phyloP scores from a whole-genome alignment of 108 stramenopile species.

The Pseudonitzschia pungens region DNA sequence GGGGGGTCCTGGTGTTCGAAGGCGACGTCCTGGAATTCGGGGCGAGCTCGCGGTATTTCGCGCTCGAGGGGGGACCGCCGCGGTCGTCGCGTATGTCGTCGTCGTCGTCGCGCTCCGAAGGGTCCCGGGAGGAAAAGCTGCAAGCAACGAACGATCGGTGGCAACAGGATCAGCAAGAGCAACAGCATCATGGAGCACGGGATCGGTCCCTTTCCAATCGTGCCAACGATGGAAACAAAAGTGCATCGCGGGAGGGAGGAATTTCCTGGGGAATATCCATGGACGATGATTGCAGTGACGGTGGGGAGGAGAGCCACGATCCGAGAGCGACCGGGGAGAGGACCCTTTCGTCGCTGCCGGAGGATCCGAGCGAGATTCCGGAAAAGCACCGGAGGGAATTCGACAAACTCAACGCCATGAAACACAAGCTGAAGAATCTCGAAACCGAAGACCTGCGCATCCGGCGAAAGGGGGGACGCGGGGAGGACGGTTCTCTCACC shows the following conservation, averaged over 20 bases:
- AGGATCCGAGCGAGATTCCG: constrained; percentile 40
- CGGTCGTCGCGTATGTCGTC: no score
- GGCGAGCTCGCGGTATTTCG: constrained; percentile 60
- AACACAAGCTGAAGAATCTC: constrained; percentile 60
- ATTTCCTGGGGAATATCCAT: constrained; percentile 55
- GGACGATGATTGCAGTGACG: constrained; percentile 21
- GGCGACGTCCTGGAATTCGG: constrained; percentile 77
- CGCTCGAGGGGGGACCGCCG: constrained; percentile 48
- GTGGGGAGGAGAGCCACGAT: constrained; percentile 11
- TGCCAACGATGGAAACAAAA: background rate
- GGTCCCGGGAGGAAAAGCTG: constrained; percentile 34
- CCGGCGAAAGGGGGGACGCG: constrained; percentile 48
- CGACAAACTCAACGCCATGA: constrained; percentile 47
- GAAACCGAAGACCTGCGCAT: constrained; percentile 66
- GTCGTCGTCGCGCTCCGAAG: background rate
- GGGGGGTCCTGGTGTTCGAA: constrained; percentile 71
- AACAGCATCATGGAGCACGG: constrained; percentile 7
- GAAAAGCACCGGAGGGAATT: constrained; percentile 51
- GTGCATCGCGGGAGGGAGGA: constrained; percentile 14
- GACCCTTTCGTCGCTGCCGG: constrained; percentile 25
- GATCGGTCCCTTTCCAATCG: background rate
- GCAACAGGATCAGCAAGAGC: constrained; percentile 29
- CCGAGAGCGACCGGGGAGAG: constrained; percentile 17
- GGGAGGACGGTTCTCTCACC: constrained; percentile 34
- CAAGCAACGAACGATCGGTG: constrained; percentile 37